Percentiles rank a stretch among this genome's conserved stretches.
phyloP scores from a whole-genome alignment of 805 yeast species.

The Suhomyces canberraensis region DNA sequence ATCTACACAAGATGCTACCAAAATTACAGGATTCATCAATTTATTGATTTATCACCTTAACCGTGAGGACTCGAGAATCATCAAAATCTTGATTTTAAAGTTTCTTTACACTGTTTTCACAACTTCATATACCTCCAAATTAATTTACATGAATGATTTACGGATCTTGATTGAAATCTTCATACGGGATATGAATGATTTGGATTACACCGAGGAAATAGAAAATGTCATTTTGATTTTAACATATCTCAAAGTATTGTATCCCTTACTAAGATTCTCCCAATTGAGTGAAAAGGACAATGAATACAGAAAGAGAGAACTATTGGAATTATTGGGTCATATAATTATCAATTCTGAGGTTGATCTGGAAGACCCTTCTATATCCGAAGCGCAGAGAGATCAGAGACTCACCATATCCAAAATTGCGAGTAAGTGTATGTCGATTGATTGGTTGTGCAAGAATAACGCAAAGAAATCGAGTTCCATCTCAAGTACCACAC shows the following conservation, averaged over 20 bases:
- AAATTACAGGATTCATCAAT: slow-evolving; percentile 65
- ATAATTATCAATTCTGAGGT: slow-evolving; percentile 29
- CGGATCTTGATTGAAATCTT: slow-evolving; percentile 81
- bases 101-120: slow-evolving; percentile 73
- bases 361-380: not conserved
- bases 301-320: slow-evolving; percentile 55
- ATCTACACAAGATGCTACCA: slow-evolving; percentile 2
- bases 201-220: slow-evolving; percentile 56
- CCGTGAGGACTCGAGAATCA: slow-evolving; percentile 65
- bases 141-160: slow-evolving; percentile 79
- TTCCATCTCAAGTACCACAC: no score
- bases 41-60: slow-evolving; percentile 63
- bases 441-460: slow-evolving; percentile 28
- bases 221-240: slow-evolving; percentile 50
- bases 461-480: not conserved
- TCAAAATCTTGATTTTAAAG: slow-evolving; percentile 77
- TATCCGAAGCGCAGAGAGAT: slow-evolving; percentile 2
- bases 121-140: slow-evolving; percentile 57
- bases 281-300: slow-evolving; percentile 49
- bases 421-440: slow-evolving; percentile 32
- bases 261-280: slow-evolving; percentile 66
- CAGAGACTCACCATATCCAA: slow-evolving; percentile 25
- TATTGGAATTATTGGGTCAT: slow-evolving; percentile 49
- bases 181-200: slow-evolving; percentile 71
- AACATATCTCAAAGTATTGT: slow-evolving; percentile 64